Conservation (phyloP, 2,329 filamentous ascomycete genomes). For the Ceratocystis huliohia region DNA sequence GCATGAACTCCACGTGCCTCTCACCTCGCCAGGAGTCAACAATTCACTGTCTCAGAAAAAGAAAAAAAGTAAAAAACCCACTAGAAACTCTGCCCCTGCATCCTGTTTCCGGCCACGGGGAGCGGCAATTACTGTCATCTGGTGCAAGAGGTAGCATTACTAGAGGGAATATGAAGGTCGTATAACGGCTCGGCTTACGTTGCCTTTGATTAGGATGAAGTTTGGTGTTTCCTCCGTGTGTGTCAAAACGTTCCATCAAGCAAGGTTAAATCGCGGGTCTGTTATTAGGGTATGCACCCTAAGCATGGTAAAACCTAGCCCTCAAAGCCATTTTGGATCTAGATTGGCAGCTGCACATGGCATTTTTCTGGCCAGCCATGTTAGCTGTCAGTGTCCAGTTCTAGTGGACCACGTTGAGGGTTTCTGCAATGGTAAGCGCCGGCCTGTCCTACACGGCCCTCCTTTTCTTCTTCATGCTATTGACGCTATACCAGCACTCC, state of each 20-base stretch:
- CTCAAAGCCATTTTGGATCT: background rate
- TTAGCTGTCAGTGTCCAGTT: too few species aligned
- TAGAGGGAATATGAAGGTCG: too few species aligned
- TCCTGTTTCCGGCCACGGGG: background rate
- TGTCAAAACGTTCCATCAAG: background rate
- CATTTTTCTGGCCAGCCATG: too few species aligned
- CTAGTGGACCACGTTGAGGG: too few species aligned
- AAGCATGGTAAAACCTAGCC: background rate
- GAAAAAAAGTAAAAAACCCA: too few species aligned
- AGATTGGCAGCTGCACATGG: too few species aligned
- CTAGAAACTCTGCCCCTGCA: background rate
- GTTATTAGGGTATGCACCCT: background rate
- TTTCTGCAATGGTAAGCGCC: too few species aligned
- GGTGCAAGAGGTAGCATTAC: background rate
- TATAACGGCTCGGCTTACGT: background rate
- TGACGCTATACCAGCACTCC: background rate
- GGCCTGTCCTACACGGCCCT: too few species aligned
- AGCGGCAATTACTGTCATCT: background rate
- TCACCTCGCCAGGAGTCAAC: too few species aligned
- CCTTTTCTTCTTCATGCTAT: too few species aligned
- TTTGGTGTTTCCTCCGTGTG: slow-evolving; percentile 8
- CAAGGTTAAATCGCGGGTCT: background rate
- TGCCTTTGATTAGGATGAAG: background rate
- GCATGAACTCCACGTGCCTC: background rate
- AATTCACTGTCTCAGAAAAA: too few species aligned